Base-by-base conservation (phyloP, 306 rosid genomes). In the Medicago arabica region DNA sequence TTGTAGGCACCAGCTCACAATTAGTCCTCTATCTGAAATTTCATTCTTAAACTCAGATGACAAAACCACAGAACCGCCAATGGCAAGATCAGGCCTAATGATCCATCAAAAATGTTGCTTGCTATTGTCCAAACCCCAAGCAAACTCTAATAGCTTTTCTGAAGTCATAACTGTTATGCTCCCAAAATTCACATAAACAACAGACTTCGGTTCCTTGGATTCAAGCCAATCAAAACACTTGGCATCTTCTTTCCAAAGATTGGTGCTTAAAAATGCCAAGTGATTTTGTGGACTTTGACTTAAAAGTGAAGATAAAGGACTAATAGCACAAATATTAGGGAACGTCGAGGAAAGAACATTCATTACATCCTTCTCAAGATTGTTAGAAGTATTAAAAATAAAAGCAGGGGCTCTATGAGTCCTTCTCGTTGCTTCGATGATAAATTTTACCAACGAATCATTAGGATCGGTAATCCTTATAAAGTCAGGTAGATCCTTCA, bases 81-180 rank as follows among this genome's bases (percentile, higher is more conserved):
- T n/a, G n/a, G n/a, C n/a, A n/a, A n/a, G n/a, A n/a, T n/a, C n/a
- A n/a, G n/a, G n/a, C n/a, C n/a, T n/a, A n/a, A n/a, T n/a, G n/a
- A n/a, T n/a, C n/a, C n/a, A n/a, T n/a, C n/a, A n/a, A n/a, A n/a
- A n/a, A n/a, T n/a, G n/a, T n/a, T n/a, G n/a, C n/a, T n/a, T n/a
- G n/a, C n/a, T n/a, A 11, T 71, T 71, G 3, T 66, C 76, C 9
- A 71, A 71, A 54, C 76, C 76, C 76, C 76, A 55, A 19, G 76
- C 66, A 71, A 71, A 71, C 40, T 71, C 76, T 5, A 71, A 55
- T 9, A 71, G n/a, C 55, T 71, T 18, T 13, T 55, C 76, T 2
- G 6, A 1, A 7, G 54, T 38, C 66, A 71, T 71, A 71, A 71
- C 54, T 7, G 66, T 71, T 1, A 39, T 71, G 54, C 76, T 71